Evolutionary conservation across 768 basidiomycete genomes (phyloP), one percentile per base, ranked within the genome.

Genomic region (Amyloporia xantha): DNA sequence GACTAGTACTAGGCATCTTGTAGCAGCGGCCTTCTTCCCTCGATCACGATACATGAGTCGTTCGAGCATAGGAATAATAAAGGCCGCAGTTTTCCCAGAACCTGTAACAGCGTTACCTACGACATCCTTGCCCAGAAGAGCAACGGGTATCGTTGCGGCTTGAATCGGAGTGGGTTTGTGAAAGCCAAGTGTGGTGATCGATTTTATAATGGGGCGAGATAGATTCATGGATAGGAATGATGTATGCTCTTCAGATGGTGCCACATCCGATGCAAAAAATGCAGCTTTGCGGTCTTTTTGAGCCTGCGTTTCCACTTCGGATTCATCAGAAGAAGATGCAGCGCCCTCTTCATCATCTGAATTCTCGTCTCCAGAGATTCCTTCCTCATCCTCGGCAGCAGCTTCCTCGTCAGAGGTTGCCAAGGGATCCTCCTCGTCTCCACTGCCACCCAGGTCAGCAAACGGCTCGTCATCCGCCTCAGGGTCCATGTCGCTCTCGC

Each of bases 41-140:
- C 88, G 84, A 54, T 97, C 93, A 48, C 96, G 79, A 62, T 94
- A 98, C 47, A 94, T 67, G 25, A 99, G 73, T 49, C 96, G 85
- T 66, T 99, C 96, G 43, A 94, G 66, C 69, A 94, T 86, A 35
- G 96, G 96, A 51, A 98, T 83, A 60, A 87, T 85, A 69, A 98
- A 99, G 1, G 96, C 96, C 9, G 92, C 95, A 1, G 96, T 99
- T 73, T 99, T 99, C 51, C 96, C 96, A 4, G 93, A 96, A 52
- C 96, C 96, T 15, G 96, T 99, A 15, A 95, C 90, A 17, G 96
- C 95, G 50, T 81, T 86, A 26, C 95, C 96, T 46, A 99, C 93
- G 30, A 99, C 78, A 64, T 99, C 96, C 62, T 96, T 93, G 44
- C 96, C 96, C 20, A 94, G 65, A 17, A 99, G 78, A 20, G 93